Evolutionary conservation across 176 grass and related monocot genomes (phyloP), one percentile per base, ranked within the genome.

Genomic region (Guadua angustifolia): DNA sequence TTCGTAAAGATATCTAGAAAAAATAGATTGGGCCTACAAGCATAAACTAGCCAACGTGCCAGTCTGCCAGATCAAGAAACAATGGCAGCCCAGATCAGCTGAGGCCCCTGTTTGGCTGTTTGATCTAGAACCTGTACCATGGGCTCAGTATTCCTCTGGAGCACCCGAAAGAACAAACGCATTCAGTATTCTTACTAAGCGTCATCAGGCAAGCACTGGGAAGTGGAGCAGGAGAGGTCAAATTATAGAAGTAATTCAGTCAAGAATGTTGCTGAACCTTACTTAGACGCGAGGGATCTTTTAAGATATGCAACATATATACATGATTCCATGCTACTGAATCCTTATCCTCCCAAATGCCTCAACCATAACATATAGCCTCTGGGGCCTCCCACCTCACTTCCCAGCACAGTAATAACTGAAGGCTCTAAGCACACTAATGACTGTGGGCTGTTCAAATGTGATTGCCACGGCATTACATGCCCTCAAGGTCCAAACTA

Each of bases 231-330:
- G 12, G 45, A 9, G 25, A 36, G 74, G 22, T 62, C 36, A 60
- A 68, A 8, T 80, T 45, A 10, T 21, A 42, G 17, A 72, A 24
- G 67, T 45, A 66, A 56, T 19, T 57, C 36, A 10, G 58, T 56
- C 29, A 55, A 33, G 8, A 80, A 26, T 44, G 71, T 74, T n/a
- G 38, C 36, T 45, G 35, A 61, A 69, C 47, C 44, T 22, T 18
- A 81, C 29, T 89, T 29, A 25, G 69, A 18, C 69, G 29, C n/a
- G n/a, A 62, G 43, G 38, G 16, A 26, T 39, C 9, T 19, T 19
- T 84, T 15, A 12, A 82, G 56, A 40, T 39, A 82, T 33, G 73
- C 71, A 77, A 43, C 64, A 82, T 86, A 82, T 89, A 71, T 86
- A 86, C 83, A 89, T n/a, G 62, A 51, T 42, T 38, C 4, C 69